These are phyloP conservation scores for Solanum habrochaites DNA, from an alignment of 257 asterid species.

Conservation along the genomic window DNA sequence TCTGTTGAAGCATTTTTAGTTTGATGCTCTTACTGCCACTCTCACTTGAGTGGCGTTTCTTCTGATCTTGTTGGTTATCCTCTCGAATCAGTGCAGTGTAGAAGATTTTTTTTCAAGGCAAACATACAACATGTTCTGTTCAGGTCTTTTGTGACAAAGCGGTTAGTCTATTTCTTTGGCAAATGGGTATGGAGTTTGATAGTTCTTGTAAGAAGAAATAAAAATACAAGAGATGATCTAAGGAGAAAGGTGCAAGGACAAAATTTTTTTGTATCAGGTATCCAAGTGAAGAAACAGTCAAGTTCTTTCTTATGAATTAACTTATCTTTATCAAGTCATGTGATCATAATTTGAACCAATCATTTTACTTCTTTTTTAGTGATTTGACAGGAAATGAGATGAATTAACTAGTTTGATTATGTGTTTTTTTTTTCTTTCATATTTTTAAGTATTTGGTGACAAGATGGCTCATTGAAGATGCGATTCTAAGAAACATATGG, in stretches of 20 bases:
- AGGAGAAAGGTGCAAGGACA: background rate
- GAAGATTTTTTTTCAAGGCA: background rate
- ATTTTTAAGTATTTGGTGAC: background rate
- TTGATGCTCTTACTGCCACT: background rate
- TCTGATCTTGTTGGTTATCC: background rate
- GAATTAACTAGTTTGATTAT: background rate
- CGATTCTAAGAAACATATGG: background rate
- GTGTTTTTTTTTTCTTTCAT: background rate
- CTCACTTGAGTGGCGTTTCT: background rate
- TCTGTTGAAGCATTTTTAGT: slow-evolving; percentile 24
- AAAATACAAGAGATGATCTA: background rate
- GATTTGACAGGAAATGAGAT: background rate
- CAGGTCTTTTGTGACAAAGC: background rate
- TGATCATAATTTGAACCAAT: background rate
- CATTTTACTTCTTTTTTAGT: background rate
- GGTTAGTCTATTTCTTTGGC: background rate
- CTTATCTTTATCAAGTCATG: background rate
- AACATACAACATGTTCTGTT: background rate
- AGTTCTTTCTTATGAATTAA: background rate
- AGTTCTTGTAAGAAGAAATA: background rate
- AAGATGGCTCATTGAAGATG: background rate
- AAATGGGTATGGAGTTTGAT: background rate
- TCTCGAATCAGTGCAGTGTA: background rate
- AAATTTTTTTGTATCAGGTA: background rate
- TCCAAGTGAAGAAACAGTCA: background rate